Evolutionary conservation across 139 green algal species (phyloP), one percentile per base, ranked within the genome.

Genomic region (Tetraselmis striata): DNA sequence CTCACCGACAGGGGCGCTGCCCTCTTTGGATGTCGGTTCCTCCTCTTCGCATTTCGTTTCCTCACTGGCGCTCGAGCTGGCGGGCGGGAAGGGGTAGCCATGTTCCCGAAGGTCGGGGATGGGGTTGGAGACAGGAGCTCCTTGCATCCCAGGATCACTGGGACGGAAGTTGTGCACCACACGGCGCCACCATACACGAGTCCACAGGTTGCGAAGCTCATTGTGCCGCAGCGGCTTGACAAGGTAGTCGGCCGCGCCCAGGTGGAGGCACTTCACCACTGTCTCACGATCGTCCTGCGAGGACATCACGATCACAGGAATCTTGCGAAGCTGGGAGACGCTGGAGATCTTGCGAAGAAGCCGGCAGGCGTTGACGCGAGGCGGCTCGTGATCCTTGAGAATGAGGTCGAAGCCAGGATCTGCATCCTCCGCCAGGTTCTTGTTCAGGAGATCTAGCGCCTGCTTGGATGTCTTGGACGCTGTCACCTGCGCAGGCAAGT

Each of bases 161-260:
- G 45, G 45, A 23, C 11, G 1, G 78, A 81, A 31, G 30, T 1
- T 31, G 31, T 78, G 27, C 75, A 90, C 87, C 85, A 87, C 83
- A 5, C 87, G 76, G 83, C 89, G 90, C 83, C 92, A 90, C 93
- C 93, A 97, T 0, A 97, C 90, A 23, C 92, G 87, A 2, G 92
- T 95, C 94, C 94, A 98, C 5, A 98, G 87, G 82, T 95, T 92
- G 0, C 91, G 86, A 30, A 97, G 84, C 85, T 98, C 94, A 77
- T 97, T 96, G 24, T 89, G 86, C 1, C 94, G 86, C 76, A 98
- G 84, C 0, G 94, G 94, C 80, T 95, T 96, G 32, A 98, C 84
- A 58, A 96, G 90, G 81, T 93, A 98, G 86, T 98, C 94, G 25
- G 93, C 89, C 0, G 94, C 94, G 27, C 94, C 94, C n/a, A 92